phyloP scores from a whole-genome alignment of 2,329 filamentous ascomycete species.

The Pseudogymnoascus sp. region DNA sequence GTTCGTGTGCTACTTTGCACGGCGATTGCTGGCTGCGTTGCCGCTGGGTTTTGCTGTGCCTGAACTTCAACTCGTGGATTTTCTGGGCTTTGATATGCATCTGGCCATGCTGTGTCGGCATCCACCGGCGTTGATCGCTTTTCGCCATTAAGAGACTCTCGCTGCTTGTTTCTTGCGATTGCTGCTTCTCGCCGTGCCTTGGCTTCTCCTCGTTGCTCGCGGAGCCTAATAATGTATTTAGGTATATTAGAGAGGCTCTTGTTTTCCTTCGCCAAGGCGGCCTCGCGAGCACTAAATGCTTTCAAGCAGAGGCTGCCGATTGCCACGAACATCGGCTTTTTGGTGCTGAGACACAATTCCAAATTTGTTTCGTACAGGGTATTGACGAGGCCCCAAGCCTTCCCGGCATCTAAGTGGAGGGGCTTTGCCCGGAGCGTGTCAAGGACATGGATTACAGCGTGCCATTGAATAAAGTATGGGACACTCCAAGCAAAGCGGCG shows the following conservation, averaged over 20 bases:
- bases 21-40: conserved; percentile 5
- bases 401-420: conserved; percentile 22
- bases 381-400: conserved; percentile 29
- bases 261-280: conserved; percentile 14
- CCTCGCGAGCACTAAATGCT: conserved; percentile 11
- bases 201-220: conserved; percentile 19
- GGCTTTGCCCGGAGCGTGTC: conserved; percentile 19
- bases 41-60: conserved; percentile 3
- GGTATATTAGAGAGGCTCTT: conserved; percentile 11
- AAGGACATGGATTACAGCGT: conserved; percentile 22
- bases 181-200: conserved; percentile 14
- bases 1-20: conserved; percentile 6
- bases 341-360: conserved; percentile 6
- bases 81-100: background rate
- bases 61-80: conserved; percentile 4
- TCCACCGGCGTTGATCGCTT: background rate
- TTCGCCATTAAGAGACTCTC: background rate
- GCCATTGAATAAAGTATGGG: conserved; percentile 22
- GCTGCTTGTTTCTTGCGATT: background rate
- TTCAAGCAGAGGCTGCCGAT: conserved; percentile 12
- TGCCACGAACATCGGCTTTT: conserved; percentile 12
- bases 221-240: conserved; percentile 20
- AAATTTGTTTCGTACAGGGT: conserved; percentile 27
- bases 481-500: conserved; percentile 15
- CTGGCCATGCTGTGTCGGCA: background rate